Evolutionary conservation across 257 asterid genomes (phyloP), one percentile per base, ranked within the genome.

Genomic region (Plantago ovata): DNA sequence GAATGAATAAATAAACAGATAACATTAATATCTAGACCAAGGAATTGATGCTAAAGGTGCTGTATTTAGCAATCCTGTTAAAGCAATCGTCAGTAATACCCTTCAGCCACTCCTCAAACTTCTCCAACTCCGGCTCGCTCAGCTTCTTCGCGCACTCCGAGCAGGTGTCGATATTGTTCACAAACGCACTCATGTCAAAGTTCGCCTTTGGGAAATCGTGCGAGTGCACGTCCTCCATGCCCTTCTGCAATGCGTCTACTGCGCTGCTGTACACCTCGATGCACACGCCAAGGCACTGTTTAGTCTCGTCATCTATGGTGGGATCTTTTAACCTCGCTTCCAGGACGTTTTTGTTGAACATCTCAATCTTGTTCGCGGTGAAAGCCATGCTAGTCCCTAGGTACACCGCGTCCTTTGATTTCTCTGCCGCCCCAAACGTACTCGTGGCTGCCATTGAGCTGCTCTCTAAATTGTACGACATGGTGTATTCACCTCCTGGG

Each of bases 21-120:
- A n/a, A n/a, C n/a, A n/a, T n/a, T n/a, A n/a, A n/a, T n/a, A n/a
- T 63, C 45, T 43, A 61, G 5, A 1, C 56, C 54, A 66, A 41
- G 46, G 40, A 39, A 49, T 69, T 60, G 28, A 59, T 50, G 16
- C 38, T 50, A 5, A 28, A 28, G 36, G 56, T 50, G n/a, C 56
- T 53, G 14, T 57, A 57, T 41, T 57, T 57, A 0, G 62, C 32
- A 41, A 57, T 21, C 38, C 40, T 40, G 15, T 57, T 38, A 20
- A 57, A 36, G 32, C 62, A 57, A 41, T 57, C 62, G 16, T 20
- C 41, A 16, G 50, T 14, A 14, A 57, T 50, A 40, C 62, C 62
- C 38, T 42, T 57, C 10, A 41, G 20, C 50, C 50, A 57, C 5
- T 43, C 18, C 15, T 57, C 47, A 21, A 57, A 39, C 38, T 57